A percentile compares a stretch with the other conserved stretches of the same genome.
Evolutionary conservation across 176 grass and related monocot genomes (phyloP).

Genomic region (Hyparrhenia diplandra): DNA sequence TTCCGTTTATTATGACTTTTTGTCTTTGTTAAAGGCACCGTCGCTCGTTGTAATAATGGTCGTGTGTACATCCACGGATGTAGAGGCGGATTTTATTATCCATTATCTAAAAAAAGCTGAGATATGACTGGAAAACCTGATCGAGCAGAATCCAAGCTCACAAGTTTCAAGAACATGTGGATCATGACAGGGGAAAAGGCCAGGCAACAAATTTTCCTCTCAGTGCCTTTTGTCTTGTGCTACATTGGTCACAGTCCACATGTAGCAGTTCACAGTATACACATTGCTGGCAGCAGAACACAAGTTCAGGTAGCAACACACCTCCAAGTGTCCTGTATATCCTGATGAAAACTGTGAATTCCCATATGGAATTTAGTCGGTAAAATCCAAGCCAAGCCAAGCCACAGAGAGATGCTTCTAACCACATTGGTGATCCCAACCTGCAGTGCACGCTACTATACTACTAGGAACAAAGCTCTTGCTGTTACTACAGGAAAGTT

Average conservation of each 20-base stretch:
- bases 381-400: not conserved
- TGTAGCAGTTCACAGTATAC: not conserved
- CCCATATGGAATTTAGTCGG: not conserved
- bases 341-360: not conserved
- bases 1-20: no score
- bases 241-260: conserved; percentile 10
- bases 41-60: no score
- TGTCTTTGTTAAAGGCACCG: no score
- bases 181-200: conserved; percentile 1
- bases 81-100: no score
- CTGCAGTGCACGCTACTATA: not conserved
- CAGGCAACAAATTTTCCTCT: conserved; percentile 18
- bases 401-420: not conserved
- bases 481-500: conserved; percentile 20
- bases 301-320: not conserved
- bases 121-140: not conserved
- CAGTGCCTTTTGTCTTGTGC: conserved; percentile 5
- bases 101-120: no score
- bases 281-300: not conserved
- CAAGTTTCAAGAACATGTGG: conserved; percentile 15
- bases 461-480: not conserved
- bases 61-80: no score
- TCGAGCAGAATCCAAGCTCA: conserved; percentile 4
- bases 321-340: not conserved
- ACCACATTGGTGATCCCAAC: not conserved